Conservation (phyloP, 1,139 yeast species). For the Meyerozyma smithsonii region DNA sequence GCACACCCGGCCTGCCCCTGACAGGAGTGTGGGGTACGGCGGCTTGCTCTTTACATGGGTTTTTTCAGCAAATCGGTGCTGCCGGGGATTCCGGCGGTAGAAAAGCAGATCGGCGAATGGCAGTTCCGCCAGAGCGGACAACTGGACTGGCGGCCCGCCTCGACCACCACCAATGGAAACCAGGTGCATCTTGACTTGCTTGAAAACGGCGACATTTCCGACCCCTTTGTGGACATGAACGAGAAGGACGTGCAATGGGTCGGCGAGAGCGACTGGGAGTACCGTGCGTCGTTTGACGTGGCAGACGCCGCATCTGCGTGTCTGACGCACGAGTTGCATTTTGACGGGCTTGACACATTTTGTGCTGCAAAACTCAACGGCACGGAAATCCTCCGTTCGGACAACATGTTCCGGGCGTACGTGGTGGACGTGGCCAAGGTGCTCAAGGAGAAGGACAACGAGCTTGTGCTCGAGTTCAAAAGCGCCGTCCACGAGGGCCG, state of each 20-base stretch:
- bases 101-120: neutral
- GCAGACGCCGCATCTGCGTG: neutral
- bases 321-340: conserved; percentile 21
- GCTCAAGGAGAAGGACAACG: conserved; percentile 10
- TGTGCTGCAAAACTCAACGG: conserved; percentile 35
- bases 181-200: conserved; percentile 38
- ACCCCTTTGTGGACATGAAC: conserved; percentile 39
- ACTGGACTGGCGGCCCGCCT: neutral
- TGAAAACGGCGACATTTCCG: conserved; percentile 31
- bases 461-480: conserved; percentile 18
- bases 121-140: neutral
- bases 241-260: conserved; percentile 45
- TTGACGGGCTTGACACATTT: conserved; percentile 44
- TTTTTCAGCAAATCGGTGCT: neutral
- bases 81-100: neutral
- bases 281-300: conserved; percentile 16
- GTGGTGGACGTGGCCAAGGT: conserved; percentile 6
- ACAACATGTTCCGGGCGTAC: conserved; percentile 34
- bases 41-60: conserved; percentile 3
- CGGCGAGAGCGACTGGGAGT: conserved; percentile 40
- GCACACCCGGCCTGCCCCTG: neutral
- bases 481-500: conserved; percentile 21
- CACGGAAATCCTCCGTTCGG: conserved; percentile 22
- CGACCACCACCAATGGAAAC: conserved; percentile 1
- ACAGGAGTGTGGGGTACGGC: conserved; percentile 1